These are phyloP conservation scores for Cladochytrium tenue DNA, from an alignment of 371 early-diverging fungal genomes.

Conservation along the genomic window DNA sequence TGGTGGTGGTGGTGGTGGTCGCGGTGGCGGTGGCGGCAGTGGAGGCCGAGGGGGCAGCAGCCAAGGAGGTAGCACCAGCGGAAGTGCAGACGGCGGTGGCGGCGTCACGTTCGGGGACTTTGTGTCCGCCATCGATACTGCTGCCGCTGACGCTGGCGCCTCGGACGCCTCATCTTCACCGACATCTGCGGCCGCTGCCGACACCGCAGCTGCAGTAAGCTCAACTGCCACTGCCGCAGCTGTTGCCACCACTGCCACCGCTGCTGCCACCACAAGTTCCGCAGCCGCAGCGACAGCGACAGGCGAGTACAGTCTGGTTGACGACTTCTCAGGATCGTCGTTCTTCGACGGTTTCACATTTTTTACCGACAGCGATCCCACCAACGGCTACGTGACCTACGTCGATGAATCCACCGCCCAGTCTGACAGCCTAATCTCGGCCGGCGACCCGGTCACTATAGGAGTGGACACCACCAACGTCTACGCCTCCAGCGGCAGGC, in stretches of 20 bases:
- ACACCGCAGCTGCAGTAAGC: too few species aligned
- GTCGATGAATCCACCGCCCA: slow-evolving; percentile 33
- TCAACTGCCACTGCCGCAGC: slow-evolving; percentile 4
- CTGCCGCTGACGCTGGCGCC: too few species aligned
- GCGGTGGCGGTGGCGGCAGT: too few species aligned
- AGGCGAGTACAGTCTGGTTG: neutral
- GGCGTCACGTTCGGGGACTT: too few species aligned
- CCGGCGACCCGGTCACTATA: neutral
- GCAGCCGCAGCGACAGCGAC: neutral
- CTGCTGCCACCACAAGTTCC: neutral
- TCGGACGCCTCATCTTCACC: too few species aligned
- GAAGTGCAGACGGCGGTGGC: too few species aligned
- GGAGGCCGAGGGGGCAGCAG: too few species aligned
- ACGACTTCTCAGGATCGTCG: neutral
- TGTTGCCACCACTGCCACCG: neutral
- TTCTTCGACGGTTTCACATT: slow-evolving; percentile 37
- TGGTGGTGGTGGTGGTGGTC: too few species aligned
- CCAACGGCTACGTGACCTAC: slow-evolving; percentile 50
- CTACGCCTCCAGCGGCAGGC: slow-evolving; percentile 27
- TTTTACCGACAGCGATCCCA: slow-evolving; percentile 45
- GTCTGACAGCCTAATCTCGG: slow-evolving; percentile 13
- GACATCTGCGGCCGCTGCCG: too few species aligned
- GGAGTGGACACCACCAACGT: slow-evolving; percentile 4
- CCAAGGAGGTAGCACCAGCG: too few species aligned
- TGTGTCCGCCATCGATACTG: too few species aligned